Evolutionary conservation across 306 rosid genomes (phyloP), one percentile per base, ranked within the genome.

Genomic region (Fragaria ananassa): DNA sequence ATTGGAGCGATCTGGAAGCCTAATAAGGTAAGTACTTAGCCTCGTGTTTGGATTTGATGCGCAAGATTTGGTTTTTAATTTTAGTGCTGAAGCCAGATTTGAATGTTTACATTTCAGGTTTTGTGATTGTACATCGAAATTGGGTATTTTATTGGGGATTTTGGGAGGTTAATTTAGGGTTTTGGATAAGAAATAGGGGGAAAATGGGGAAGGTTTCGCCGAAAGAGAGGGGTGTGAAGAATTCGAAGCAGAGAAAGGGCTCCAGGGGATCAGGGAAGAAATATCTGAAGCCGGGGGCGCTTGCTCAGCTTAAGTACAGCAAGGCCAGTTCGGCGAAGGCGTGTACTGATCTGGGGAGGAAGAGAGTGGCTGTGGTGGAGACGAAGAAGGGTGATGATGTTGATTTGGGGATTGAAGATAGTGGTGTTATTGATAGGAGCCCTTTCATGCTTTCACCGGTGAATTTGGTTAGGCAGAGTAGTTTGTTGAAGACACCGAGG

Each of bases 271-370:
- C 91, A 0, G 79, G 93, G 61, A 83, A 80, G 18, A 90, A 70
- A 84, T 90, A 90, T 77, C 81, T 94, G 81, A 92, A 89, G 83
- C 96, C 98, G 0, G 96, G 96, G 25, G 82, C 98, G 35, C 88
- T 90, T n/a, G 90, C 96, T 72, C 96, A 91, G 92, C 91, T 95
- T 76, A 96, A 94, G 71, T 75, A 83, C 71, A 76, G 54, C 77
- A 90, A 81, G 82, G 74, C 79, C 29, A 69, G 86, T 7, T 79
- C 82, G n/a, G 81, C 80, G 5, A 86, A 80, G 85, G 51, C 86
- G 34, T 92, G 91, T 63, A 88, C 88, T 44, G 89, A 89, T 85
- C 76, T 90, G 18, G 90, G 87, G 61, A 88, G 87, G 87, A 92
- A 85, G 65, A 81, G 95, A 68, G 97, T 87, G 12, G 90, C 86